A percentile compares a stretch with the other conserved stretches of the same genome.
Evolutionary conservation across 148 eudicot species (phyloP).

Genomic region (Spergularia bocconei): DNA sequence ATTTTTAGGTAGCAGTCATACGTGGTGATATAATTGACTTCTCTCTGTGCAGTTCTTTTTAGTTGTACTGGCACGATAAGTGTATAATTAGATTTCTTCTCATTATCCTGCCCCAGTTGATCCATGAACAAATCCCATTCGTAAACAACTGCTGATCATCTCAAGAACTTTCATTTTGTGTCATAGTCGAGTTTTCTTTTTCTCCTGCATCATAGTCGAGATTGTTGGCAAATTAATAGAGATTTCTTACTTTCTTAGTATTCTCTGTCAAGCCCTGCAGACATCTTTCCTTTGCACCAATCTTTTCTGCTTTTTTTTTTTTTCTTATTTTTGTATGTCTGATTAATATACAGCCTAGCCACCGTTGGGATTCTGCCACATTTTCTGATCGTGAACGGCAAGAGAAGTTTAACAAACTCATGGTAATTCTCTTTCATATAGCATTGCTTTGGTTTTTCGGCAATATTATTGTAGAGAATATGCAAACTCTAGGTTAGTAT

Average conservation of each 20-base stretch:
- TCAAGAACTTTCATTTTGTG: not conserved
- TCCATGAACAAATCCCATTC: not conserved
- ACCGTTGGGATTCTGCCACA: constrained; percentile 67
- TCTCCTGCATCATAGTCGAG: not conserved
- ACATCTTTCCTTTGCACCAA: not conserved
- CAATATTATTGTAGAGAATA: not conserved
- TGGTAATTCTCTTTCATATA: constrained; percentile 57
- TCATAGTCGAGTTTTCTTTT: not conserved
- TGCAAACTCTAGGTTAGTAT: not conserved
- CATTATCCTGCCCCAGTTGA: not conserved
- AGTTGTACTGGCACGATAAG: not conserved
- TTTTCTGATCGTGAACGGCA: constrained; percentile 90
- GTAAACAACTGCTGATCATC: not conserved
- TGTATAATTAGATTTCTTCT: not conserved
- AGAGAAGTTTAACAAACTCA: constrained; percentile 97
- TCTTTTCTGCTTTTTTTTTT: constrained; percentile 24
- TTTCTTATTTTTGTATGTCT: constrained; percentile 22
- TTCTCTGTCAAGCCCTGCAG: not conserved
- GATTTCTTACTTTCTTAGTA: not conserved
- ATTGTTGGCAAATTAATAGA: not conserved
- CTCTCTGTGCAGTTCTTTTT: not conserved
- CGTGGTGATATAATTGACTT: not conserved
- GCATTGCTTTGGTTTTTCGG: not conserved
- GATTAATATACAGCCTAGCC: constrained; percentile 53
- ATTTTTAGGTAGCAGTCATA: not conserved